These are phyloP conservation scores for Leishmania mexicana DNA, from an alignment of 208 protist genomes.

Conservation along the genomic window DNA sequence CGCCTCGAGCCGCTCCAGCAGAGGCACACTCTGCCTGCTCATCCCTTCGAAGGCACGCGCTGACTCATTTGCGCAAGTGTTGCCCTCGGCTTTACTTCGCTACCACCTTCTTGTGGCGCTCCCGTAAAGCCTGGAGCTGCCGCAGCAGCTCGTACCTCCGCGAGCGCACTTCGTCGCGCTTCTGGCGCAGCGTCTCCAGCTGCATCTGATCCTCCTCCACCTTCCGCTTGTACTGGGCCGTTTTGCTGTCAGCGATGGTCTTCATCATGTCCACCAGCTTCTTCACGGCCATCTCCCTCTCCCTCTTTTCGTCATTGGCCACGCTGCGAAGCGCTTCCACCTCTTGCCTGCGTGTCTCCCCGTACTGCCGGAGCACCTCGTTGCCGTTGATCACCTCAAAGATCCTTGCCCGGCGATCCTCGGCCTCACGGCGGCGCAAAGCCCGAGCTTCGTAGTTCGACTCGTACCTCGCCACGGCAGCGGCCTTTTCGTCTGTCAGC, in stretches of 20 bases:
- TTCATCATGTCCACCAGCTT: constrained; percentile 48
- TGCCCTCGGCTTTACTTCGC: constrained; percentile 24
- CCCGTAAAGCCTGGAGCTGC: constrained; percentile 23
- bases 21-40: neutral
- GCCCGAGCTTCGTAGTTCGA: constrained; percentile 15
- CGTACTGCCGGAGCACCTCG: constrained; percentile 30
- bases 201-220: constrained; percentile 34
- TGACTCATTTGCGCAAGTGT: neutral
- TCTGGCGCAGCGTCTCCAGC: constrained; percentile 36
- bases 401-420: constrained; percentile 34
- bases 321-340: constrained; percentile 9
- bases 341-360: constrained; percentile 24
- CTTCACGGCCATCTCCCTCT: constrained; percentile 18
- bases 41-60: neutral
- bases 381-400: constrained; percentile 39
- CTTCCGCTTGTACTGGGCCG: constrained; percentile 22
- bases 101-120: constrained; percentile 46
- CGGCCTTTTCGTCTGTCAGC: constrained; percentile 25
- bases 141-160: constrained; percentile 20
- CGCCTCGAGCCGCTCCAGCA: neutral
- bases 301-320: constrained; percentile 24
- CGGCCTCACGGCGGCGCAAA: constrained; percentile 32
- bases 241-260: constrained; percentile 43
- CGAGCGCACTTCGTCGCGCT: constrained; percentile 42
- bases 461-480: constrained; percentile 32